These are phyloP conservation scores for Sporothrix pseudoabietina DNA, from an alignment of 2,329 filamentous ascomycete species.

Conservation along the genomic window DNA sequence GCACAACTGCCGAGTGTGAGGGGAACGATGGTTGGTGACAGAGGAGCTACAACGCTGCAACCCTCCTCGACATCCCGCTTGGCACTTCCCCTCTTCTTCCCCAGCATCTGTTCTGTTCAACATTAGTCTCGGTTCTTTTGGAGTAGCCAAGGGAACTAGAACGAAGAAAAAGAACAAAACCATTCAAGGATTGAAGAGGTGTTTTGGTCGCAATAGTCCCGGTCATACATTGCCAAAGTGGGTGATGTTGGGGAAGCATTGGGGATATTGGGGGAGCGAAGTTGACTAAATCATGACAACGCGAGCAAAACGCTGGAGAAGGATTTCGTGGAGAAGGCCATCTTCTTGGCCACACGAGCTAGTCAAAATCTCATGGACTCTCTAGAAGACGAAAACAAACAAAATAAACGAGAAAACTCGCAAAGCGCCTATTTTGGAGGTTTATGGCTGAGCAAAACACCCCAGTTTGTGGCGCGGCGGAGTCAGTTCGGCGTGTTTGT, in stretches of 20 bases:
- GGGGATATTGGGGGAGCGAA: neutral
- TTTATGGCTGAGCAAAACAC: neutral
- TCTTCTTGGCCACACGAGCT: neutral
- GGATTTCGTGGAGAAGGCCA: neutral
- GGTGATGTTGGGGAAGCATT: neutral
- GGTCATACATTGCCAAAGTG: no score
- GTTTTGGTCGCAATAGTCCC: neutral
- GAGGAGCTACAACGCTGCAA: neutral
- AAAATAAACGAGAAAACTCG: neutral
- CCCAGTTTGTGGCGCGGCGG: neutral
- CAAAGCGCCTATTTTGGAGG: neutral
- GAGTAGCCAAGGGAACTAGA: neutral
- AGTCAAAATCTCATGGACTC: neutral
- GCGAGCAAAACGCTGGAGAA: neutral
- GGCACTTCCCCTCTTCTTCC: constrained; percentile 6
- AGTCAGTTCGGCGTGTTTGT: constrained; percentile 21
- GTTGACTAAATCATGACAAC: constrained; percentile 2
- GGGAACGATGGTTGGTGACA: neutral
- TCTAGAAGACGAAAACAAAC: neutral
- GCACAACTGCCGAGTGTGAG: constrained; percentile 13
- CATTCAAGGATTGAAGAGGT: no score
- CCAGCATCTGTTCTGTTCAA: neutral
- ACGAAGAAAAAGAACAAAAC: neutral
- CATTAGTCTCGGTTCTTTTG: neutral
- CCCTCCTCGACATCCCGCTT: neutral